Evolutionary conservation across 345 rosid species (phyloP), one percentile per base, ranked within the genome.

Genomic region (Brassica cretica): DNA sequence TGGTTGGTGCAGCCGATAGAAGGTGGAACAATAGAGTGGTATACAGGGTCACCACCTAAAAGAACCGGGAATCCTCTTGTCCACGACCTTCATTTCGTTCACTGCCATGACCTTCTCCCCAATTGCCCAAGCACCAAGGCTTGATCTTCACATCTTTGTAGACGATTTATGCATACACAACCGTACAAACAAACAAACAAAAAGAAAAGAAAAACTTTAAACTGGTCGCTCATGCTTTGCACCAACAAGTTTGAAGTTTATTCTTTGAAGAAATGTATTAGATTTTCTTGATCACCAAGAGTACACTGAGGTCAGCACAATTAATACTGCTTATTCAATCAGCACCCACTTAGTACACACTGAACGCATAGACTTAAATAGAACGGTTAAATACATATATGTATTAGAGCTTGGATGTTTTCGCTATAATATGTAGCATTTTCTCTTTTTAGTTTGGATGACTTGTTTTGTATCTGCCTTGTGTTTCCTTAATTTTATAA

Each of bases 51-150:
- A 39, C 98, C 97, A 16, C 96, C 93, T 10, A 74, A 83, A 12
- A 86, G 97, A 83, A 89, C 89, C 0, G 80, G 80, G 0, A 93
- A 93, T 74, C 97, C 98, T 27, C 78, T 93, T 69, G 80, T 91
- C 53, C 88, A 89, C 30, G 94, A 93, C 64, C 84, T 86, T 4
- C 87, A 86, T 1, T 93, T 93, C 81, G 67, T 86, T 55, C 90
- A 87, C 71, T 89, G 89, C 55, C 87, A 85, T 85, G 92, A 93
- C 78, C 87, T 85, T 73, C 85, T 87, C 51, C 88, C 93, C 1
- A 88, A 88, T 59, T 85, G 89, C 69, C 30, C 92, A 21, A 75
- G 88, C 76, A 80, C 88, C 72, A 85, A 88, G n/a, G 71, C 82
- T 41, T 74, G 53, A 74, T 55, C 60, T 27, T 69, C 60, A 37